Base-by-base conservation (phyloP, 2,329 filamentous ascomycete genomes). In the Fusarium lateritium region DNA sequence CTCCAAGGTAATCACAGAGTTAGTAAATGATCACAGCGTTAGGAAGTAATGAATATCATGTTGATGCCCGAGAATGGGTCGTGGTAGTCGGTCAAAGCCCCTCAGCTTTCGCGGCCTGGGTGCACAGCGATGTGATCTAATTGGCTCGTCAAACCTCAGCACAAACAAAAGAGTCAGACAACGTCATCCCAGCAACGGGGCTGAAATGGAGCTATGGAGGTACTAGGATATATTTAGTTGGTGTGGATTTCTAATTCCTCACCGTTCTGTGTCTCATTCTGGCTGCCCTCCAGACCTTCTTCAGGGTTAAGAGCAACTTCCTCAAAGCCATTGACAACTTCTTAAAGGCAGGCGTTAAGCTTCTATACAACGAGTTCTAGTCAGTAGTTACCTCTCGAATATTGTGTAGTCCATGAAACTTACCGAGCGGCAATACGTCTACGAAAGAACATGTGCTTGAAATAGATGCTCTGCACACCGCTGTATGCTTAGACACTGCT, bases 41-140 rank as follows among this genome's bases (percentile, higher is more conserved):
- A 49, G 38, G 28, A 44, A 36, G 40, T 45, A 47, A 38, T 49
- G 51, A 44, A 39, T 47, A 44, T 60, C 71, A 67, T 73, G 44
- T 63, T 67, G 50, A 56, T 52, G 46, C 55, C 40, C 38, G 46
- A 60, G 59, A 51, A 46, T 46, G 36, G 59, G 62, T 59, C 45
- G n/a, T 59, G 39, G 63, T 67, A 52, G 60, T 58, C 54, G 58
- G 51, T 57, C 58, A 61, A 55, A 73, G 71, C 71, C 71, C 71
- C 71, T 72, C 71, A 73, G 63, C 63, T 67, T 56, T 60, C 56
- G 49, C 45, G 58, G 64, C 44, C 47, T 58, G 54, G 57, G 40
- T 64, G 56, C 39, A 49, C 26, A 64, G 64, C 67, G 69, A 65
- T 43, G 50, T n/a, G 3, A 40, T 46, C 6, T 73, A 42, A 73